Evolutionary conservation across 2,329 filamentous ascomycete species (phyloP), one percentile per base, ranked within the genome.

Genomic region (Fusarium marasasianum): DNA sequence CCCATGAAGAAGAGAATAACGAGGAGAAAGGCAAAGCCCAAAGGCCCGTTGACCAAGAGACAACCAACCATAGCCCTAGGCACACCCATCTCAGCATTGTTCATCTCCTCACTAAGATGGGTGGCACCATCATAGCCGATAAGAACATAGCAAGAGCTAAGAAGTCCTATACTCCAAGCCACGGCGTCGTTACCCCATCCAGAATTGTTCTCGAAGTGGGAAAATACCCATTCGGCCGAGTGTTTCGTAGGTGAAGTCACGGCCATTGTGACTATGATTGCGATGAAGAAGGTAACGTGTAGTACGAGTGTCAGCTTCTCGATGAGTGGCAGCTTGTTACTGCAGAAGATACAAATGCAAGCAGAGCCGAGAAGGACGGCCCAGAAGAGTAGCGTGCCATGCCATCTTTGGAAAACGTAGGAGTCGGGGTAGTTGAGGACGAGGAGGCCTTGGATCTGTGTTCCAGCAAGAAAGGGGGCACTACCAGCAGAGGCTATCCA

Each of bases 61-160:
- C 54, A 53, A 0, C 68, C 63, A 4, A 76, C 59, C 74, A 76
- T 76, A 18, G 73, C 74, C 3, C 43, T 15, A 0, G 73, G 74
- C 1, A 76, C 69, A 1, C 71, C 73, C 2, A 29, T 66, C 31
- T 68, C 60, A 1, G 71, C 47, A 10, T 76, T 71, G 2, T 64
- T 44, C 71, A 76, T 76, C 29, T 76, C 74, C 8, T 76, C 74
- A 11, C 69, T 75, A 1, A 76, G 20, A 44, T 76, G 74, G 0
- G 71, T 75, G 3, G 71, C 71, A 24, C 72, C 71, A 38, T 76
- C 74, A 1, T 76, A 76, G 1, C 74, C 73, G 17, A 68, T 29
- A 1, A 76, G 43, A 6, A 76, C 68, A 14, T 72, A 76, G 26
- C 74, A 76, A 18, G 73, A 76, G 20, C 71, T 73, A 3, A 75